Evolutionary conservation across 2,329 filamentous ascomycete species (phyloP).

Genomic region (Lasiodiplodia citricola): DNA sequence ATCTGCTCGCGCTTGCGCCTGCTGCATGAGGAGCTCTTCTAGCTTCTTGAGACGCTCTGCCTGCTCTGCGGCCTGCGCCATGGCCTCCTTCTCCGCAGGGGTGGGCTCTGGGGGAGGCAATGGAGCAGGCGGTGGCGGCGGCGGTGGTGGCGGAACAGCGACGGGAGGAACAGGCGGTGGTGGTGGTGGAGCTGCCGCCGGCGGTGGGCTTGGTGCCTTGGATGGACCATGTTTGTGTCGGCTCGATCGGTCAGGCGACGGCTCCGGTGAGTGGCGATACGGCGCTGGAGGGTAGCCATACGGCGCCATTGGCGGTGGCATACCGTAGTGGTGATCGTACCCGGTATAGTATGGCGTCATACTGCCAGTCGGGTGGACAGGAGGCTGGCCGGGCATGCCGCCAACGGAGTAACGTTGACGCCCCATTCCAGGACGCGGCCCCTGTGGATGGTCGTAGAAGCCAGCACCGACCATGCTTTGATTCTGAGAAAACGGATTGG

Average conservation of each 20-base stretch:
- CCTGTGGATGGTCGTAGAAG: constrained; percentile 39
- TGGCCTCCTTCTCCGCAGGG: constrained; percentile 37
- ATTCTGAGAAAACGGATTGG: constrained; percentile 29
- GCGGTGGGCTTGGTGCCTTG: constrained; percentile 35
- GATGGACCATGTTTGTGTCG: constrained; percentile 28
- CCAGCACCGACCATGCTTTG: constrained; percentile 33
- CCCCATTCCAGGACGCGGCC: constrained; percentile 31
- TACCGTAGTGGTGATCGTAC: constrained; percentile 14
- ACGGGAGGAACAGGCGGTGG: constrained; percentile 30
- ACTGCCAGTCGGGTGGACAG: constrained; percentile 7
- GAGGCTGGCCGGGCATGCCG: constrained; percentile 16
- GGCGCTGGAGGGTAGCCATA: constrained; percentile 11
- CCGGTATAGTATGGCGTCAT: constrained; percentile 25
- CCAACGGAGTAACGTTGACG: constrained; percentile 23
- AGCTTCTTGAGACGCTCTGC: constrained; percentile 44
- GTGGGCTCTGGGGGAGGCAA: constrained; percentile 29
- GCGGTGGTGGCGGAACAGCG: constrained; percentile 29
- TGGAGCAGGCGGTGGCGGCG: constrained; percentile 26
- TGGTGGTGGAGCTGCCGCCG: constrained; percentile 27
- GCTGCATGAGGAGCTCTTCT: constrained; percentile 41
- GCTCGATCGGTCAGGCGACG: constrained; percentile 30
- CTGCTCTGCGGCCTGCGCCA: background rate
- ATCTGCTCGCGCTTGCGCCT: constrained; percentile 43
- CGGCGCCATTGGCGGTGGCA: constrained; percentile 18
- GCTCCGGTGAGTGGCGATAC: background rate